Evolutionary conservation across 257 asterid species (phyloP), one percentile per base, ranked within the genome.

Genomic region (Petunia secreta): DNA sequence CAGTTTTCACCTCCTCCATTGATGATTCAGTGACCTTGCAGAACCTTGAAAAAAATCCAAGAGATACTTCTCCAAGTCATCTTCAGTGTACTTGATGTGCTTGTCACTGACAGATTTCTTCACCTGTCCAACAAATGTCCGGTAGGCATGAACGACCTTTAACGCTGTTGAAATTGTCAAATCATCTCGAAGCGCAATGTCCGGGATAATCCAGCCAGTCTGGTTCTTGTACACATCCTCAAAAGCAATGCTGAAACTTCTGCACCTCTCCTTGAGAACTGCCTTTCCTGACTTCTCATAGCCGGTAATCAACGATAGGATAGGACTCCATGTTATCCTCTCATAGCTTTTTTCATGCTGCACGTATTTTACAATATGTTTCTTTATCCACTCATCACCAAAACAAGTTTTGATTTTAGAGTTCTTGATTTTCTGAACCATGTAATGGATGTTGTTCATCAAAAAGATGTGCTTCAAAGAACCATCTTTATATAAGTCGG

Each of bases 381-480:
- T 36, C 63, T 81, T 79, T 50, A 89, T 83, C 97, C 97, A 93
- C 14, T 90, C 89, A 65, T 90, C 92, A 37, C 92, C 97, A 8
- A 91, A 90, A 68, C 85, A 89, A 3, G 78, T 78, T 55, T 89
- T 62, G 39, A 90, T 77, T 67, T 83, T 77, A 1, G 97, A 91
- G 40, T 84, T 74, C 77, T 79, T 79, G 63, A 91, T 86, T 85
- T 89, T 91, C 38, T 63, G 78, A 67, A 89, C 97, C 88, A 91
- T 93, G 89, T 93, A 93, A 81, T 91, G 97, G 60, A 90, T 85
- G 80, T 91, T 93, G 76, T 93, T 93, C 95, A 91, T 91, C 92
- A 93, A 65, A 53, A 91, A 90, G 53, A 91, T 78, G 34, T 91
- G 92, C 86, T 84, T 89, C 83, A 91, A 81, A 4, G 92, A 69